Conservation (phyloP, 768 basidiomycete species). For the Tulasnella calospora region DNA sequence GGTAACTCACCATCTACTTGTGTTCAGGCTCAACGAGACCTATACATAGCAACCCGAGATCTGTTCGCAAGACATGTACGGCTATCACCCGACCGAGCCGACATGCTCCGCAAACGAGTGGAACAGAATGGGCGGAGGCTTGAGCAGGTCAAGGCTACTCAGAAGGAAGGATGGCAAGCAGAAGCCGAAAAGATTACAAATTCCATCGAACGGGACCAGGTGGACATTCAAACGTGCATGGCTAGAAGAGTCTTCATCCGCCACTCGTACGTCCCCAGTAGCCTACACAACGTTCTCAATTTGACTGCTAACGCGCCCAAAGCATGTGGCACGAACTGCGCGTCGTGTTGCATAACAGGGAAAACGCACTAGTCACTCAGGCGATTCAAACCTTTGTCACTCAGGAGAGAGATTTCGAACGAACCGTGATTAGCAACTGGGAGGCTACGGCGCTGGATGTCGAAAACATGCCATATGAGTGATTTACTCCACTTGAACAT, state of each 20-base stretch:
- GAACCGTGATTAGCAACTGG: constrained; percentile 68
- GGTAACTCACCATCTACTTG: not conserved
- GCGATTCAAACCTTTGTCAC: constrained; percentile 66
- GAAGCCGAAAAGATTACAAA: constrained; percentile 73
- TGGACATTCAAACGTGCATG: constrained; percentile 66
- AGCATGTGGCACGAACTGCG: constrained; percentile 97
- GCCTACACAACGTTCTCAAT: not conserved
- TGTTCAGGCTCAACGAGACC: constrained; percentile 66
- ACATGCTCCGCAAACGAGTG: constrained; percentile 80
- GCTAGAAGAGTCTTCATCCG: constrained; percentile 81
- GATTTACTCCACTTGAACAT: constrained; percentile 30
- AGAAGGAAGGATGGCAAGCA: constrained; percentile 80
- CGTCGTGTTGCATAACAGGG: constrained; percentile 84
- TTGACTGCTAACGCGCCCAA: not conserved
- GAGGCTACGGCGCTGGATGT: constrained; percentile 61
- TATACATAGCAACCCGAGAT: constrained; percentile 83
- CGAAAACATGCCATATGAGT: constrained; percentile 83
- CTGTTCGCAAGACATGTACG: constrained; percentile 82
- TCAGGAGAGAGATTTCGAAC: constrained; percentile 66
- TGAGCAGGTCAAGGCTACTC: constrained; percentile 60
- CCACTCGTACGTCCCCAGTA: constrained; percentile 60
- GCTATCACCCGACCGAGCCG: constrained; percentile 83
- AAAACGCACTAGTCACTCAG: constrained; percentile 73
- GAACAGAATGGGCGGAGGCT: constrained; percentile 71
- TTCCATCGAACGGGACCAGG: constrained; percentile 80